Percentiles rank a stretch among this genome's conserved stretches.
These are phyloP conservation scores for Agrocybe praecox DNA, from an alignment of 768 basidiomycete species.

Conservation along the genomic window DNA sequence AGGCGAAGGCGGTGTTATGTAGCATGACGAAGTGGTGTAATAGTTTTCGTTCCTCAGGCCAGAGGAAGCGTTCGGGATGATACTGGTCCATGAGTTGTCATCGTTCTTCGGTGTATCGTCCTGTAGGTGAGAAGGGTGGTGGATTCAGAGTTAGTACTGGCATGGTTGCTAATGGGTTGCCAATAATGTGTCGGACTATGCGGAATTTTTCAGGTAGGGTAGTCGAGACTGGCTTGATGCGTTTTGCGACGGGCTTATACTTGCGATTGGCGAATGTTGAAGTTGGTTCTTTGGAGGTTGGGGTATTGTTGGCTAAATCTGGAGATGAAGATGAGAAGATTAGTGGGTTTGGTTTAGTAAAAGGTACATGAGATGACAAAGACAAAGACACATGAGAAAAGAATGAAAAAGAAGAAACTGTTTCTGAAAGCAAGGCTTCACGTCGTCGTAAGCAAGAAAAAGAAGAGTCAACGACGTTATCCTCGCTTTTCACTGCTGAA, in stretches of 20 bases:
- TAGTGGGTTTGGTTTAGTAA: not conserved
- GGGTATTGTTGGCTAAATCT: not conserved
- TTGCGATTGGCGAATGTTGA: not conserved
- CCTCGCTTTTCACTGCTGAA: not conserved
- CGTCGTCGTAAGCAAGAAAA: not conserved
- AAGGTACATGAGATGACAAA: not conserved
- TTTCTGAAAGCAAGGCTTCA: no score
- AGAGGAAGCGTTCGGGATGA: constrained; percentile 26
- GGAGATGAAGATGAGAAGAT: not conserved
- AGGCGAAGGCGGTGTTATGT: constrained; percentile 37
- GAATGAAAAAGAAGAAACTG: not conserved
- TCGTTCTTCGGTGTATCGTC: constrained; percentile 21
- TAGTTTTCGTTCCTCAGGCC: constrained; percentile 29
- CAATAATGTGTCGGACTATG: constrained; percentile 4
- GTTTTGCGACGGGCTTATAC: constrained; percentile 12
- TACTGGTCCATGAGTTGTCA: constrained; percentile 5
- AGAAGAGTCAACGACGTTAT: not conserved
- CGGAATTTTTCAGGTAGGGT: constrained; percentile 5
- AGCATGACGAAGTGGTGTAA: constrained; percentile 30
- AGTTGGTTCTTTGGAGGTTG: no score
- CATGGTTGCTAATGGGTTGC: constrained; percentile 7
- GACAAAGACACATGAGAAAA: not conserved
- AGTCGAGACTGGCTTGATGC: constrained; percentile 1
- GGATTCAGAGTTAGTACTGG: constrained; percentile 7
- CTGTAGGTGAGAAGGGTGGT: constrained; percentile 7